phyloP scores from a whole-genome alignment of 306 rosid species.

The Alnus rubra region DNA sequence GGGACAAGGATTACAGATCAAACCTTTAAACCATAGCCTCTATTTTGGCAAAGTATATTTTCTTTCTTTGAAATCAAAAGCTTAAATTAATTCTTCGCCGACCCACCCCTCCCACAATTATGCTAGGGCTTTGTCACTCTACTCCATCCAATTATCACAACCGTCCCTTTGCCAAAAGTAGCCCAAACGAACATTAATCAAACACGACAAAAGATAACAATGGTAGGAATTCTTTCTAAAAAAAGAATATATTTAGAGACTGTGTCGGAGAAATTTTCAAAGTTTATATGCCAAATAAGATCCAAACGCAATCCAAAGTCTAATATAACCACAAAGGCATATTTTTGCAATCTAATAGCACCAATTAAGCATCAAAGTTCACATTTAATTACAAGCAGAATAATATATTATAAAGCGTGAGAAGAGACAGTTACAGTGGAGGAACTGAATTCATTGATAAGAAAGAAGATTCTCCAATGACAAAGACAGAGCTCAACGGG shows the following conservation, averaged over 20 bases:
- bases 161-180: not conserved
- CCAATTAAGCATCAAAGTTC: not conserved
- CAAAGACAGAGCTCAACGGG: constrained; percentile 2
- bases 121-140: not conserved
- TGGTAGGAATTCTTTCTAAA: no score
- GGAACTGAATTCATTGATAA: no score
- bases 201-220: no score
- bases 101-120: not conserved
- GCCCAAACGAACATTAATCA: no score
- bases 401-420: not conserved
- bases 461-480: not conserved
- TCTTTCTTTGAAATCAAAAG: not conserved
- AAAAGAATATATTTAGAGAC: no score
- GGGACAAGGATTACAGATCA: not conserved
- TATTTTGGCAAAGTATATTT: not conserved
- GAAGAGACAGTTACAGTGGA: no score
- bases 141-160: not conserved
- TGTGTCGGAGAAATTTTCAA: no score
- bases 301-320: not conserved
- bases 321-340: not conserved
- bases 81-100: no score
- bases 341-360: not conserved
- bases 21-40: not conserved
- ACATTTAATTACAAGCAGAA: not conserved
- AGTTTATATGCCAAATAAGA: not conserved